Conservation (phyloP, 2,329 filamentous ascomycete genomes). For the Aspergillus sp. region DNA sequence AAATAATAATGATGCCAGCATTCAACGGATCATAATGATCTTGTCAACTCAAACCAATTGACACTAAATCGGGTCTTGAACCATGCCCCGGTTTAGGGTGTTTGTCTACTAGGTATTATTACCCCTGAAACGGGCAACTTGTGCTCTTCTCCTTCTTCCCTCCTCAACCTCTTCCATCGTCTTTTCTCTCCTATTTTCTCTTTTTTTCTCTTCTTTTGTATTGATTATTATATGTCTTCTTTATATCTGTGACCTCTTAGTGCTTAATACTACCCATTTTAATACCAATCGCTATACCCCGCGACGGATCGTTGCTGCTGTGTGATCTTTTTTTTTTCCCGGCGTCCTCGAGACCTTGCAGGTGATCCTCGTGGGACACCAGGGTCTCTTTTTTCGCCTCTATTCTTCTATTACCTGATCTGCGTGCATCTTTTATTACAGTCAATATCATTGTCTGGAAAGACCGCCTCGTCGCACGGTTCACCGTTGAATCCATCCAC, state of each 20-base stretch:
- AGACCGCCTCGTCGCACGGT: slow-evolving; percentile 8
- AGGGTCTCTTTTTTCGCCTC: slow-evolving; percentile 5
- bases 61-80: too few relatives aligned
- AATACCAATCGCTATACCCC: too few relatives aligned
- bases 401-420: slow-evolving; percentile 1
- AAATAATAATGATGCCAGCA: too few relatives aligned
- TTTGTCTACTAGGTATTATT: too few relatives aligned
- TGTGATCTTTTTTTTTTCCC: slow-evolving; percentile 5
- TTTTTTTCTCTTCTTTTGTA: not conserved
- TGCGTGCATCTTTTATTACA: slow-evolving; percentile 1
- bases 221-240: not conserved
- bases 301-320: slow-evolving; percentile 2
- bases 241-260: too few relatives aligned
- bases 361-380: not conserved
- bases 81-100: too few relatives aligned
- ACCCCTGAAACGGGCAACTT: too few relatives aligned
- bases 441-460: not conserved
- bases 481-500: slow-evolving; percentile 3
- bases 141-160: slow-evolving; percentile 1
- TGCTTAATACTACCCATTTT: too few relatives aligned
- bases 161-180: not conserved
- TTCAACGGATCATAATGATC: too few relatives aligned
- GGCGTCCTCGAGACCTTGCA: slow-evolving; percentile 10
- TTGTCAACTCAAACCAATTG: too few relatives aligned
- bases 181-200: not conserved